These are phyloP conservation scores for Dinochytrium kinnereticum DNA, from an alignment of 371 early-diverging fungal genomes.

Conservation along the genomic window DNA sequence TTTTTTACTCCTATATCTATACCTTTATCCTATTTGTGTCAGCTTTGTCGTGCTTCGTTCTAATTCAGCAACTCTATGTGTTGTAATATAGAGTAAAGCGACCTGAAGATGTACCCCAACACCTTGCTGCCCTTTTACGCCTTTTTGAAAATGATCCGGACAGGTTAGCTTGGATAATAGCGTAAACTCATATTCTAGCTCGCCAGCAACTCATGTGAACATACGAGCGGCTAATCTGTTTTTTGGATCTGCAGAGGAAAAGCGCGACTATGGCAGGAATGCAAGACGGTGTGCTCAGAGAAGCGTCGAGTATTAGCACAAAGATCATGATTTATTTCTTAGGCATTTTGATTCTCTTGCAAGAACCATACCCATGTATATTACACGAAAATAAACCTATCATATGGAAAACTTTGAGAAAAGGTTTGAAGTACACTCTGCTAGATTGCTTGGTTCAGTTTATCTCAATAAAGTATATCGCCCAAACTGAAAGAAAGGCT, in stretches of 20 bases:
- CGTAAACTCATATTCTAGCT: neutral
- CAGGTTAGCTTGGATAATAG: neutral
- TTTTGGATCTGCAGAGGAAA: slow-evolving; percentile 56
- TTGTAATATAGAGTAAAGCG: slow-evolving; percentile 39
- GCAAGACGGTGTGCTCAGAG: slow-evolving; percentile 61
- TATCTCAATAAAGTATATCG: no score
- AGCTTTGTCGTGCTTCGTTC: neutral
- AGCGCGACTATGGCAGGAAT: slow-evolving; percentile 56
- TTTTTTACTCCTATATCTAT: neutral
- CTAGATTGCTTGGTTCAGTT: no score
- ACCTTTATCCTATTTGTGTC: neutral
- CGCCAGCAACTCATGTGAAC: slow-evolving; percentile 62
- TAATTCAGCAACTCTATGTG: neutral
- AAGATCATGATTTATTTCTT: no score
- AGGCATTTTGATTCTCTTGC: no score
- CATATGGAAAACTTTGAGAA: no score
- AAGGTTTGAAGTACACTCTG: no score
- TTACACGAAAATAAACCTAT: no score
- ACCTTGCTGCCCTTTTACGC: slow-evolving; percentile 39
- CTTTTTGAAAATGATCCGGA: slow-evolving; percentile 51
- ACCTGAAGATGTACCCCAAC: slow-evolving; percentile 40
- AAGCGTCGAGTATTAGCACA: slow-evolving; percentile 52
- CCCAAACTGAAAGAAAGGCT: no score
- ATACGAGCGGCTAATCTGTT: slow-evolving; percentile 52
- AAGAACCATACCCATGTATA: no score